Base-by-base conservation (phyloP, 2,329 filamentous ascomycete genomes). In the Cadophora sp. region DNA sequence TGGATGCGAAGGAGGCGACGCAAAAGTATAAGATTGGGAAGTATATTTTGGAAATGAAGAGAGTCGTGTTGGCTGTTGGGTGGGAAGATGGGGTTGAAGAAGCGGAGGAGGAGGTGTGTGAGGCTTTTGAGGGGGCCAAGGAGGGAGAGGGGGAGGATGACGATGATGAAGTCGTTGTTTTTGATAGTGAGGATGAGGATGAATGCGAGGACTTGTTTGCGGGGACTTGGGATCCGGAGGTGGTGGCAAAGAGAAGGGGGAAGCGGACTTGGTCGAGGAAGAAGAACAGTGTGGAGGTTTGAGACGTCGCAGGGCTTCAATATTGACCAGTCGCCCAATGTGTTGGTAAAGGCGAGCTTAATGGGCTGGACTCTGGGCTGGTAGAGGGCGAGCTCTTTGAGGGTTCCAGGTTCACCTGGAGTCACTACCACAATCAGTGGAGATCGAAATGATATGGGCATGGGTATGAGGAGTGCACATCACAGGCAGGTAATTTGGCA, bases 11-110 rank as follows among this genome's bases (percentile, higher is more conserved):
- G 68, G 86, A 90, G 72, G 74, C 80, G 65, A 79, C 81, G 58
- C 89, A 91, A 77, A 84, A 83, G 75, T 91, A 91, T 81, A 91
- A 91, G 78, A 82, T 91, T 61, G 88, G 88, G 72, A 91, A 91
- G 77, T 91, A 87, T 76, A 91, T 91, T 34, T 77, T 91, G 48
- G 89, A 91, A 80, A 87, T 85, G 48, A 84, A 85, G 76, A 80
- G 86, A 64, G 85, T 89, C 19, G 81, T 86, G 27, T 80, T 83
- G 14, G 81, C 82, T 56, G 81, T 83, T 40, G 80, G 78, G 64
- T 91, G 87, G 88, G 87, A 86, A 73, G 84, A 86, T 66, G 76
- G 27, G 14, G 76, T 9, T 69, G 71, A 64, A 59, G 70, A 69
- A 65, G 69, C 22, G 6, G 68, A 65, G 46, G 68, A 65, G 46